These are phyloP conservation scores for Mycena venus DNA, from an alignment of 768 basidiomycete genomes.

Conservation along the genomic window DNA sequence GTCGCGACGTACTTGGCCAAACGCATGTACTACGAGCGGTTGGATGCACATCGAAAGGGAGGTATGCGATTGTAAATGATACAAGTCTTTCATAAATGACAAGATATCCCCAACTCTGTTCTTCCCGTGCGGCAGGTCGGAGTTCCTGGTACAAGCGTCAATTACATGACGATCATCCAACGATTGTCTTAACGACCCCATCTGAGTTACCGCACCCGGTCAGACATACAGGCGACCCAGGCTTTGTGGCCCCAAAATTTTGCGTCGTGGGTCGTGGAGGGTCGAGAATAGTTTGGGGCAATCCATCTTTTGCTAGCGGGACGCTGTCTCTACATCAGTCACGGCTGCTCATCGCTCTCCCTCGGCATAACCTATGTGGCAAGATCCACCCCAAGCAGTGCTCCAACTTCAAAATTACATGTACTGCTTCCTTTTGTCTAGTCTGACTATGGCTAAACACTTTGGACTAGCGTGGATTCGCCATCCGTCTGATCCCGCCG, in stretches of 20 bases:
- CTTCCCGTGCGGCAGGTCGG: not conserved
- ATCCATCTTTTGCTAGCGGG: not conserved
- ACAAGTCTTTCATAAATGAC: not conserved
- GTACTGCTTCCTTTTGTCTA: not conserved
- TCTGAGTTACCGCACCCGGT: not conserved
- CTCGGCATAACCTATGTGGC: not conserved
- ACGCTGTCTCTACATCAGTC: not conserved
- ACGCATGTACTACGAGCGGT: not conserved
- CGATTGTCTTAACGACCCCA: not conserved
- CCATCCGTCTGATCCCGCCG: not conserved
- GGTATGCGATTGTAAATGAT: not conserved
- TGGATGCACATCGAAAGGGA: not conserved
- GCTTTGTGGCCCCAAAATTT: not conserved
- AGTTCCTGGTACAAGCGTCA: not conserved
- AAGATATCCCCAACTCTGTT: not conserved
- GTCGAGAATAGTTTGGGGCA: not conserved
- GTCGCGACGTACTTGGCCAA: too few relatives aligned
- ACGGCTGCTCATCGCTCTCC: not conserved
- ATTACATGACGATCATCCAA: not conserved
- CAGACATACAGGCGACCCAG: not conserved
- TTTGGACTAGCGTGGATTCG: not conserved
- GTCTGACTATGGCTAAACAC: not conserved
- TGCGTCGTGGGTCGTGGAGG: not conserved
- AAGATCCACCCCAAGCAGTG: constrained; percentile 1
- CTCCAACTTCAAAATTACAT: not conserved